Evolutionary conservation across 2,329 filamentous ascomycete genomes (phyloP).

Genomic region (Trichoderma hamatum): DNA sequence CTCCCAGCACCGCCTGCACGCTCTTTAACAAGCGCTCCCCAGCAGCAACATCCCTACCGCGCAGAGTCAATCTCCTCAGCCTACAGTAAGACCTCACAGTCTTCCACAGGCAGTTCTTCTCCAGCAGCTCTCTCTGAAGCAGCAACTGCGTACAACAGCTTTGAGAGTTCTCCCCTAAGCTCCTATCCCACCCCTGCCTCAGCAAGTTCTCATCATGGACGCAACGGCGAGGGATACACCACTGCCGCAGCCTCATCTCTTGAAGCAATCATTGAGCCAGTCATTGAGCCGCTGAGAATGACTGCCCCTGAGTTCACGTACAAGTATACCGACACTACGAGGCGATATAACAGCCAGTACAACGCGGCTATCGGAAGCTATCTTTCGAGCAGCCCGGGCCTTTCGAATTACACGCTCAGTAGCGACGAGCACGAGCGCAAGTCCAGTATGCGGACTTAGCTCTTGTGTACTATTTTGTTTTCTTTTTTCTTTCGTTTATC

Average conservation of each 20-base stretch:
- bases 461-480: not conserved
- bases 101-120: slow-evolving; percentile 21
- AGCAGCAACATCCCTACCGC: slow-evolving; percentile 33
- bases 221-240: slow-evolving; percentile 29
- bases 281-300: slow-evolving; percentile 30
- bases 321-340: slow-evolving; percentile 39
- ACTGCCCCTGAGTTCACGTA: slow-evolving; percentile 36
- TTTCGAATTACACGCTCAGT: slow-evolving; percentile 14
- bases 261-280: slow-evolving; percentile 28
- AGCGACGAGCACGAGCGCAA: slow-evolving; percentile 19
- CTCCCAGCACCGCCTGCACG: slow-evolving; percentile 31
- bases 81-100: slow-evolving; percentile 31
- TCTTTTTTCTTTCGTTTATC: not conserved
- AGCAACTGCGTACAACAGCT: slow-evolving; percentile 20
- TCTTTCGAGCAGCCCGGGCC: slow-evolving; percentile 6
- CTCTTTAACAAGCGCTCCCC: slow-evolving; percentile 30
- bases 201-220: not conserved
- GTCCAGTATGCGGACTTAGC: slow-evolving; percentile 10
- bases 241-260: slow-evolving; percentile 16
- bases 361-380: slow-evolving; percentile 6
- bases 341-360: slow-evolving; percentile 20
- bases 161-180: slow-evolving; percentile 26
- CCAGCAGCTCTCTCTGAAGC: slow-evolving; percentile 24
- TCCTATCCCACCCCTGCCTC: slow-evolving; percentile 19
- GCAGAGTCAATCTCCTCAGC: slow-evolving; percentile 34